A percentile compares a stretch with the other conserved stretches of the same genome.
phyloP scores from a whole-genome alignment of 2,329 filamentous ascomycete species.

The Clarireedia homoeocarpa region DNA sequence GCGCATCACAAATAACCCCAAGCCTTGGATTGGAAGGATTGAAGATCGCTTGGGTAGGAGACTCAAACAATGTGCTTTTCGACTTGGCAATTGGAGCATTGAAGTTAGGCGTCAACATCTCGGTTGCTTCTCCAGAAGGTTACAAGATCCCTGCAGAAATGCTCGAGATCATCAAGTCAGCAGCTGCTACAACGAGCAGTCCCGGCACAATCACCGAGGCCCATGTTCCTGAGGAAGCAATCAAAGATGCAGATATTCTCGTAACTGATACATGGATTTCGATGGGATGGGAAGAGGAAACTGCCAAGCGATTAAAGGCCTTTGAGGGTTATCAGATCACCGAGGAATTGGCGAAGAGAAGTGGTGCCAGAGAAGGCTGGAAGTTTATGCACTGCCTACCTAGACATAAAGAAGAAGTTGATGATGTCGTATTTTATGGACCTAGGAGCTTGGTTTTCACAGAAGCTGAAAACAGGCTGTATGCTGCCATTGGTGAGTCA shows the following conservation, averaged over 20 bases:
- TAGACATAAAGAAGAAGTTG: constrained; percentile 85
- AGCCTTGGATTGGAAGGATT: constrained; percentile 66
- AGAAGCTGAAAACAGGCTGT: constrained; percentile 91
- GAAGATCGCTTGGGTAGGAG: constrained; percentile 93
- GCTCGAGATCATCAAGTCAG: constrained; percentile 60
- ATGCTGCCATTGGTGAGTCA: constrained; percentile 69
- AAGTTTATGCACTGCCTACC: constrained; percentile 99
- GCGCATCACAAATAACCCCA: constrained; percentile 10
- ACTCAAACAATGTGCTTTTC: constrained; percentile 95
- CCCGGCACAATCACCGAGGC: constrained; percentile 68
- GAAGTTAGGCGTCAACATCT: constrained; percentile 79
- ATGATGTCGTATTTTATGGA: constrained; percentile 90
- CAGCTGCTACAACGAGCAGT: constrained; percentile 47
- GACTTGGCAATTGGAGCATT: constrained; percentile 82
- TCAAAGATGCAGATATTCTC: constrained; percentile 79
- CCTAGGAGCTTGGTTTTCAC: constrained; percentile 79
- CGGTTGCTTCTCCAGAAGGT: constrained; percentile 77
- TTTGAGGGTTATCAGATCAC: constrained; percentile 93
- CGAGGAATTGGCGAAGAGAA: constrained; percentile 70
- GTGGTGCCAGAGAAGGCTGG: constrained; percentile 83
- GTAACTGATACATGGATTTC: constrained; percentile 98
- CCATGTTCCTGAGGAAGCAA: constrained; percentile 70
- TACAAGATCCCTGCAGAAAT: constrained; percentile 76
- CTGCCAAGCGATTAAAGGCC: constrained; percentile 64
- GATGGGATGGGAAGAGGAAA: constrained; percentile 93